Conservation (phyloP, 2,329 filamentous ascomycete species). For the Trichoderma sp. region DNA sequence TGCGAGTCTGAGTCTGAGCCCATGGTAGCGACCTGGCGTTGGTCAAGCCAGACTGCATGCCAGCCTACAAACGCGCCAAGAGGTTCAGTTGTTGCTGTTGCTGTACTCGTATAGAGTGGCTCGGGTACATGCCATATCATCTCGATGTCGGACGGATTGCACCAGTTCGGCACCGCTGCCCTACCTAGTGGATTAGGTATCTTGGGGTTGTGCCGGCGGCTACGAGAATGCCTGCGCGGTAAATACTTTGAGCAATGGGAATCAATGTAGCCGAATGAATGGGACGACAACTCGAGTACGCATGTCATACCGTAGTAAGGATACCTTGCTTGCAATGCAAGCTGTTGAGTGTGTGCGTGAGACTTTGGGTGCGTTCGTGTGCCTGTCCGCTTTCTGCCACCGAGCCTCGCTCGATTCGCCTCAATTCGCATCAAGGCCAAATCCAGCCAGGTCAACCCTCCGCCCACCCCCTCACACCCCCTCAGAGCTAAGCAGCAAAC, state of each 20-base stretch:
- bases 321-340: background rate
- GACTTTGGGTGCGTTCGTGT: conserved; percentile 9
- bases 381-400: conserved; percentile 26
- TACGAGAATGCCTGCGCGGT: conserved; percentile 5
- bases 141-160: conserved; percentile 2
- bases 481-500: conserved; percentile 23
- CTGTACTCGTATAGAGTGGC: background rate
- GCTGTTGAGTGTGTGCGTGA: background rate
- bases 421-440: conserved; percentile 11
- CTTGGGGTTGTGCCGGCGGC: conserved; percentile 6
- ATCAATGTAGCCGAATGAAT: background rate
- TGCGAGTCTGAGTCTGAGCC: background rate
- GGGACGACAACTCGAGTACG: too few species aligned
- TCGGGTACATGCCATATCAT: background rate
- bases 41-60: background rate
- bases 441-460: conserved; percentile 8
- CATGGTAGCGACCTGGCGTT: background rate
- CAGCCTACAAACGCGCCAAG: background rate
- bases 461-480: conserved; percentile 26
- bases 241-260: background rate
- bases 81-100: background rate
- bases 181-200: too few species aligned
- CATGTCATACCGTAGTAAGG: background rate
- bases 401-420: conserved; percentile 18
- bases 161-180: background rate